Evolutionary conservation across 164 flowering plant species (phyloP).

Genomic region (Aristolochia fimbriata): DNA sequence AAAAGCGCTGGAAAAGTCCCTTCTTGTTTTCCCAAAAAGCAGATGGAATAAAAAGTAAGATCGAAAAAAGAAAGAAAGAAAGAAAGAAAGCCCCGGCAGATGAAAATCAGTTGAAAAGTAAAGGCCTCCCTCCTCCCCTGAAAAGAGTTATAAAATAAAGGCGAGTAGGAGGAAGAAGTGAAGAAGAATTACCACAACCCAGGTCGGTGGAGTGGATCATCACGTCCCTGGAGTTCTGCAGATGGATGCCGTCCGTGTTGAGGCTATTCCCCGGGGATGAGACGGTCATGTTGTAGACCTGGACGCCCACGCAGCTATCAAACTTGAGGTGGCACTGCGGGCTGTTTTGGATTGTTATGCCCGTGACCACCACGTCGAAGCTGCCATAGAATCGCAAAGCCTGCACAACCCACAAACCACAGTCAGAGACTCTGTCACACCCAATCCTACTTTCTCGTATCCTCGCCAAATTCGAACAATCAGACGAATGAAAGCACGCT

Average conservation of each 20-base stretch:
- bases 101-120: too few species aligned
- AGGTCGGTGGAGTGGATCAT: slow-evolving; percentile 18
- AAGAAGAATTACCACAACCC: slow-evolving; percentile 29
- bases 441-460: neutral
- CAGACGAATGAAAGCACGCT: too few species aligned
- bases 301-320: slow-evolving; percentile 25
- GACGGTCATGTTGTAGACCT: slow-evolving; percentile 17
- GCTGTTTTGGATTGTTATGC: slow-evolving; percentile 28
- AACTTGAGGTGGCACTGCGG: slow-evolving; percentile 37
- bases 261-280: slow-evolving; percentile 33
- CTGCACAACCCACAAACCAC: too few species aligned
- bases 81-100: too few species aligned
- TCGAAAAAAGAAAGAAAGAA: too few species aligned
- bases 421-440: neutral
- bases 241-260: slow-evolving; percentile 42
- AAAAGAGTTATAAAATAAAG: too few species aligned
- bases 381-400: slow-evolving; percentile 33
- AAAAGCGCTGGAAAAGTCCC: too few species aligned
- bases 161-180: slow-evolving; percentile 4
- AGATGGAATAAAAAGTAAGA: too few species aligned
- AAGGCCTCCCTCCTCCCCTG: too few species aligned
- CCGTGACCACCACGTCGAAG: slow-evolving; percentile 21
- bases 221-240: slow-evolving; percentile 32
- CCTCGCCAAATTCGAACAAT: neutral
- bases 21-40: too few species aligned